A percentile compares a stretch with the other conserved stretches of the same genome.
Evolutionary conservation across 305 asterid genomes (phyloP).

Genomic region (Vinca major): DNA sequence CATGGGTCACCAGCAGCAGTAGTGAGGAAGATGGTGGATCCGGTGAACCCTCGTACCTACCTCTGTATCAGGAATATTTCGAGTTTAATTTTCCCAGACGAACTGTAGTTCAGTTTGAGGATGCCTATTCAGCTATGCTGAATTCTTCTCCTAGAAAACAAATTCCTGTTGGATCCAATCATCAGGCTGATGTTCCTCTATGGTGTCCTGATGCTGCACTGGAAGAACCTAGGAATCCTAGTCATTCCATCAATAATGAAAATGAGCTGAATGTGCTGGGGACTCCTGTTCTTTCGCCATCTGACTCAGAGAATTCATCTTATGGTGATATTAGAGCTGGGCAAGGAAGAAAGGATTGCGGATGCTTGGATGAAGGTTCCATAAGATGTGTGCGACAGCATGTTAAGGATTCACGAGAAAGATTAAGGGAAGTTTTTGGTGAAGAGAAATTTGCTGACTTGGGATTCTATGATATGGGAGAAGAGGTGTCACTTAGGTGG

Average conservation of each 20-base stretch:
- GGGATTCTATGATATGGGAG: constrained; percentile 72
- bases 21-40: constrained; percentile 39
- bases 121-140: constrained; percentile 31
- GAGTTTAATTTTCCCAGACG: constrained; percentile 31
- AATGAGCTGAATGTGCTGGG: constrained; percentile 30
- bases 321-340: constrained; percentile 25
- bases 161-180: constrained; percentile 52
- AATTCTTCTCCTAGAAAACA: constrained; percentile 40
- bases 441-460: constrained; percentile 33
- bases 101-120: constrained; percentile 24
- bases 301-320: constrained; percentile 17
- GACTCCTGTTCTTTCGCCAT: constrained; percentile 26
- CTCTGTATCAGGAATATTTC: constrained; percentile 24
- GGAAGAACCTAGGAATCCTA: constrained; percentile 16
- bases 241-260: constrained; percentile 16
- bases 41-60: constrained; percentile 20
- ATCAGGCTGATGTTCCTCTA: constrained; percentile 59
- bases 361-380: constrained; percentile 55
- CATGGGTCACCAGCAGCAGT: constrained; percentile 46
- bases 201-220: constrained; percentile 25
- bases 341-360: constrained; percentile 38
- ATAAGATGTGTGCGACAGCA: constrained; percentile 61
- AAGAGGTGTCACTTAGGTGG: constrained; percentile 55
- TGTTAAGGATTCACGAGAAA: constrained; percentile 55
- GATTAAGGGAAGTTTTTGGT: constrained; percentile 39